Evolutionary conservation across 2,329 filamentous ascomycete genomes (phyloP), one percentile per base, ranked within the genome.

Genomic region (Trichoderma sp.): DNA sequence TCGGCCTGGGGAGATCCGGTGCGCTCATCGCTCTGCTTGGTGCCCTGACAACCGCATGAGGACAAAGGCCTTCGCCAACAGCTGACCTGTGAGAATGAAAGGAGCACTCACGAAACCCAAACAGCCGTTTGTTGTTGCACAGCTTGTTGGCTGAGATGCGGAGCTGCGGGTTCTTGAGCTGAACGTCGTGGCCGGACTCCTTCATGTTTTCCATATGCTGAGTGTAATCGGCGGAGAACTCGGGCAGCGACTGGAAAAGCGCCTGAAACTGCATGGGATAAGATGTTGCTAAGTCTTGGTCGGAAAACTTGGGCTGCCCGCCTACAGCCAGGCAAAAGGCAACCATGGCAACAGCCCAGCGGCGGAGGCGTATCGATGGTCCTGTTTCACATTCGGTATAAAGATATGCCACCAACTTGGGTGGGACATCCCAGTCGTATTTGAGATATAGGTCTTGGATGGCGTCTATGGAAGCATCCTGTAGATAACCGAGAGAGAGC

Each of bases 111-210:
- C 88, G 83, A 77, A 89, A 90, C n/a, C 87, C 88, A 75, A 88
- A 89, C 66, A 85, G 82, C 43, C 87, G 85, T 80, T 88, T 85
- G 59, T 88, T 87, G 78, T 85, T 88, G 73, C 84, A 82, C 26
- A 89, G 81, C 70, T 82, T 81, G 80, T 89, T 89, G 74, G 84
- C 85, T 15, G 86, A 85, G 67, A 90, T 84, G 73, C 88, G 83
- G 26, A 89, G 84, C 79, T 89, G 87, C 15, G 88, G 88, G 80
- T 89, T 89, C 83, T 90, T 90, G 80, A 87, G 82, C 74, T 85
- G 82, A 47, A 86, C 79, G 74, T 88, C 84, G 67, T 88, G 83
- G 28, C 84, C 81, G 72, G 84, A 86, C 72, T 80, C 80, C 55
- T 79, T 79, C 83, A 89, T 87, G 79, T 88, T 88, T 75, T 80